Percentiles rank a stretch among this genome's conserved stretches.
These are phyloP conservation scores for Solanum sitiens DNA, from an alignment of 257 asterid genomes.

Conservation along the genomic window DNA sequence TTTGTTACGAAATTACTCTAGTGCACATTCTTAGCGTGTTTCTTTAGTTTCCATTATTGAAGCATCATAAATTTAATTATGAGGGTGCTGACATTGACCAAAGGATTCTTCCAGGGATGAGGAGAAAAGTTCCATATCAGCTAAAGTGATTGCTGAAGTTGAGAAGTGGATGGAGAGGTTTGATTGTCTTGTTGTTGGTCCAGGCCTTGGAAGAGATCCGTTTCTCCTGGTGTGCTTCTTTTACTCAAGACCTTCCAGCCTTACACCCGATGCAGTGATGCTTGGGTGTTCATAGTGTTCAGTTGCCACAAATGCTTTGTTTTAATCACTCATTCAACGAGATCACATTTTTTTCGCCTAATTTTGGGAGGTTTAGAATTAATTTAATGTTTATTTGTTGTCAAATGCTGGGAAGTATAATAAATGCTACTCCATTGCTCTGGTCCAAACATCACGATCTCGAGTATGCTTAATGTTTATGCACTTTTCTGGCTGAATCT, in stretches of 20 bases:
- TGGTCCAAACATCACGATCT: not conserved
- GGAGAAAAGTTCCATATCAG: conserved; percentile 50
- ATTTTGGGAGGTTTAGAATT: not conserved
- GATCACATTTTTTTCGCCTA: not conserved
- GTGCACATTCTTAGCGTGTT: not conserved
- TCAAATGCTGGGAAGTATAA: not conserved
- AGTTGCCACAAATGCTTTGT: not conserved
- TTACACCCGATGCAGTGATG: not conserved
- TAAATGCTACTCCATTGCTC: not conserved
- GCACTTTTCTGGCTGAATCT: not conserved
- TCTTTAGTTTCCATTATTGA: not conserved
- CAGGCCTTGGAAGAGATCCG: conserved; percentile 96
- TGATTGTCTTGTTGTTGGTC: conserved; percentile 91
- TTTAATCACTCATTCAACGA: not conserved
- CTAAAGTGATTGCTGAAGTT: conserved; percentile 68
- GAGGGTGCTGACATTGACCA: conserved; percentile 15
- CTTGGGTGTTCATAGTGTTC: not conserved
- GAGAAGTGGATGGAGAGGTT: conserved; percentile 98
- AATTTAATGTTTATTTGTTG: not conserved
- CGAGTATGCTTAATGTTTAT: not conserved
- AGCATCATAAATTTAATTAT: not conserved
- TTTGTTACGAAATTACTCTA: not conserved
- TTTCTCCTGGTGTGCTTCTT: conserved; percentile 67
- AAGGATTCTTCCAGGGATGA: conserved; percentile 53
- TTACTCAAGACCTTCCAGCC: not conserved